Evolutionary conservation across 1,284 basidiomycete genomes (phyloP).

Genomic region (Agaricales sp.): DNA sequence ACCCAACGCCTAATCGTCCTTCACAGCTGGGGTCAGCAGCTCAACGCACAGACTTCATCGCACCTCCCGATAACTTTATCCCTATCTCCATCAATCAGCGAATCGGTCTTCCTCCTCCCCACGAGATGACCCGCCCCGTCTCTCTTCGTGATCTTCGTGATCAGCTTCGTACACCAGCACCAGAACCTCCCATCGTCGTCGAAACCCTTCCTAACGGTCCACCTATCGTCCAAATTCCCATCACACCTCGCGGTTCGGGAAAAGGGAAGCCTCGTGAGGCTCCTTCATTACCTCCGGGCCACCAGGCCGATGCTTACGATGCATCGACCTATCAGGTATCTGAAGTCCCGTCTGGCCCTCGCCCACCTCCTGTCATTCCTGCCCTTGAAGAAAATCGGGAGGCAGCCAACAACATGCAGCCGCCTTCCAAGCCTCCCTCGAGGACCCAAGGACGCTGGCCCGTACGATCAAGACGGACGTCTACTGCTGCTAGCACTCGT

Average conservation of each 20-base stretch:
- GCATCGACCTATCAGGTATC: no score
- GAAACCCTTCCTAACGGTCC: background rate
- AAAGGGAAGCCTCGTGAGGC: background rate
- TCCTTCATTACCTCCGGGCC: no score
- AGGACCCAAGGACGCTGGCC: no score
- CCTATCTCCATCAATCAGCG: conserved; percentile 15
- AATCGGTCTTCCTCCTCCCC: conserved; percentile 28
- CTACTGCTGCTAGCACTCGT: no score
- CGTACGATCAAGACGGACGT: no score
- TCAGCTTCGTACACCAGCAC: conserved; percentile 1
- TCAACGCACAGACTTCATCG: background rate
- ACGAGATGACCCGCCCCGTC: conserved; percentile 20
- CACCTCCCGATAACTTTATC: background rate
- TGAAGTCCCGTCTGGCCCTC: no score
- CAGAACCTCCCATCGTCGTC: conserved; percentile 1
- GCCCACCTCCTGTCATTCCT: no score
- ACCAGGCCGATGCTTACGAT: no score
- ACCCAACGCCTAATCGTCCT: background rate
- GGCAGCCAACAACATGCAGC: no score
- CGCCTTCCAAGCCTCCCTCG: no score
- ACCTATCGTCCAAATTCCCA: conserved; percentile 1
- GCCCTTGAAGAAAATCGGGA: no score
- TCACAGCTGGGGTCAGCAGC: background rate
- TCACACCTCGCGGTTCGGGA: background rate
- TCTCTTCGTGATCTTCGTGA: conserved; percentile 9